Evolutionary conservation across 1,139 yeast genomes (phyloP).

Genomic region (Blastobotrys ciferrii): DNA sequence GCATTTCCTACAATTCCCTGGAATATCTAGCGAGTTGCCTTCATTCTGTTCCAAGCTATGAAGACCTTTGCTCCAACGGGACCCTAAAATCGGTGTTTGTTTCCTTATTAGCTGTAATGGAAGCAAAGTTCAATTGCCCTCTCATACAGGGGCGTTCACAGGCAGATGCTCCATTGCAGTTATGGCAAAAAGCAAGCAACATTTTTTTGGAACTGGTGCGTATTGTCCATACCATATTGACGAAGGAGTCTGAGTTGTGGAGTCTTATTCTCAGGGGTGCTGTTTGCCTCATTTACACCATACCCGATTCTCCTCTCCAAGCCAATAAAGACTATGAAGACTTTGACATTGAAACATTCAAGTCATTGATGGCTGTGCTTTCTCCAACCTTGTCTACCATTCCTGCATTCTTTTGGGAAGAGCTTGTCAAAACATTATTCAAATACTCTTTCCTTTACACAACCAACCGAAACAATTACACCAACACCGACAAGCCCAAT

Average conservation of each 20-base stretch:
- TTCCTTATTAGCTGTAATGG: constrained; percentile 23
- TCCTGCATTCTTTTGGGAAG: constrained; percentile 40
- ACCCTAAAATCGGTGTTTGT: constrained; percentile 40
- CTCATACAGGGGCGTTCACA: constrained; percentile 11
- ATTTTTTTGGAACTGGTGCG: constrained; percentile 18
- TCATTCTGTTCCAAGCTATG: constrained; percentile 35
- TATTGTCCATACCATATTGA: constrained; percentile 31
- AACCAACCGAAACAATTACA: neutral
- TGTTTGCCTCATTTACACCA: constrained; percentile 40
- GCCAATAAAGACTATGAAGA: constrained; percentile 42
- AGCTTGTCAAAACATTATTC: constrained; percentile 48
- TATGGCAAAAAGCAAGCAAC: constrained; percentile 35
- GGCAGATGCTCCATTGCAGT: constrained; percentile 22
- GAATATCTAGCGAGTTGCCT: constrained; percentile 44
- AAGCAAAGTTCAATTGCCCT: constrained; percentile 29
- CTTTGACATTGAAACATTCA: constrained; percentile 50
- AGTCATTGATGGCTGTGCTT: constrained; percentile 43
- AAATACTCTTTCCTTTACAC: constrained; percentile 18
- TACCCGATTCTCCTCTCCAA: constrained; percentile 13
- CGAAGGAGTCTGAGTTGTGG: constrained; percentile 36
- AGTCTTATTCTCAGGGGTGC: constrained; percentile 44
- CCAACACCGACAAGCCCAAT: neutral
- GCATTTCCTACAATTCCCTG: constrained; percentile 55
- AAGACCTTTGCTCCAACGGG: constrained; percentile 45
- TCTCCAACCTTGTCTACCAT: constrained; percentile 39